These are phyloP conservation scores for Pseudotulostoma volvatum DNA, from an alignment of 495 filamentous ascomycete genomes.

Conservation along the genomic window DNA sequence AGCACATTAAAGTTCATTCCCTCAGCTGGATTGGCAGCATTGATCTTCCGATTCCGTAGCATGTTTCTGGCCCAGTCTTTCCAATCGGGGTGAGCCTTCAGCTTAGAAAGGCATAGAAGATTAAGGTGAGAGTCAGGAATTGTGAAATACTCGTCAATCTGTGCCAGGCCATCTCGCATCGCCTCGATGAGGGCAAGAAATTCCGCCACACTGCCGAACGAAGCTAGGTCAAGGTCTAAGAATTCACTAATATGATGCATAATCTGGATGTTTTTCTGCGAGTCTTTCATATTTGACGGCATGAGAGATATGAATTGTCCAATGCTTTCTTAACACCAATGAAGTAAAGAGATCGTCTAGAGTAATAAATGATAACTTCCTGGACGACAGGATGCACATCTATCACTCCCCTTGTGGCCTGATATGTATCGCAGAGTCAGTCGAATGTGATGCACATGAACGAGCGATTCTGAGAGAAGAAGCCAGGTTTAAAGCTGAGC, in stretches of 20 bases:
- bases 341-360: too few relatives aligned
- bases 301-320: too few relatives aligned
- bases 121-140: slow-evolving; percentile 19
- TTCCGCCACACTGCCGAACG: slow-evolving; percentile 13
- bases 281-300: slow-evolving; percentile 11
- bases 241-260: slow-evolving; percentile 19
- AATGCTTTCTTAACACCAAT: too few relatives aligned
- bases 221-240: slow-evolving; percentile 14
- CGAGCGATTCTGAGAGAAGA: too few relatives aligned
- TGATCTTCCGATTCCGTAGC: slow-evolving; percentile 13
- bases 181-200: slow-evolving; percentile 17
- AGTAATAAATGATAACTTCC: too few relatives aligned
- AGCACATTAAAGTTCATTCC: slow-evolving; percentile 14
- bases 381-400: too few relatives aligned
- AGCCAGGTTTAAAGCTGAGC: too few relatives aligned
- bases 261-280: slow-evolving; percentile 16
- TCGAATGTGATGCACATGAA: too few relatives aligned
- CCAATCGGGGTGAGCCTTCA: slow-evolving; percentile 16
- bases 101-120: slow-evolving; percentile 14
- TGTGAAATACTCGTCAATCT: slow-evolving; percentile 13
- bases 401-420: too few relatives aligned
- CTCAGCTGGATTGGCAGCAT: slow-evolving; percentile 7
- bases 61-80: slow-evolving; percentile 12
- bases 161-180: slow-evolving; percentile 15
- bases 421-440: too few relatives aligned